Conservation (phyloP, 2,329 filamentous ascomycete species). For the Colletotrichum liriopes region DNA sequence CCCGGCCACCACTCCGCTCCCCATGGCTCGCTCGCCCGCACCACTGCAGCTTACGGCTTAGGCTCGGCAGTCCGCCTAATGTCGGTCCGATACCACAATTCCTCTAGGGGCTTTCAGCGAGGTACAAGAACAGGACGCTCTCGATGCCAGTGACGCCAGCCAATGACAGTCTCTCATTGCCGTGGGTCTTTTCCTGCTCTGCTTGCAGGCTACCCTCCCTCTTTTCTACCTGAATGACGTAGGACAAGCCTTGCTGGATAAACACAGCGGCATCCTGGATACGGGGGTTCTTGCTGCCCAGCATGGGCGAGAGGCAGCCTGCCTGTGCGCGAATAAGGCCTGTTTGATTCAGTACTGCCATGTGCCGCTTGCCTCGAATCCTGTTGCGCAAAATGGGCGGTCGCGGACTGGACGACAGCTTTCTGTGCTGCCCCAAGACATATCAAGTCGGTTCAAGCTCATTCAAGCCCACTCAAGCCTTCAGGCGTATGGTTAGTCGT, state of each 20-base stretch:
- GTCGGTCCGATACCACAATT: conserved; percentile 36
- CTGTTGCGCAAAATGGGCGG: not conserved
- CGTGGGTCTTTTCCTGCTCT: conserved; percentile 21
- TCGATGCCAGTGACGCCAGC: not conserved
- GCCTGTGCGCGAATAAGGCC: not conserved
- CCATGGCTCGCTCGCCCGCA: conserved; percentile 34
- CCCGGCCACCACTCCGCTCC: conserved; percentile 31
- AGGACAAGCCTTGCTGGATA: conserved; percentile 28
- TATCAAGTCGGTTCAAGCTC: conserved; percentile 38
- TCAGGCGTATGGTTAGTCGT: conserved; percentile 16
- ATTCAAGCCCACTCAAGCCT: conserved; percentile 41
- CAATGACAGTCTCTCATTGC: conserved; percentile 10
- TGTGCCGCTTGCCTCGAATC: not conserved
- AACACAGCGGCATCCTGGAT: conserved; percentile 17
- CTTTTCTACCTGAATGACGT: conserved; percentile 36
- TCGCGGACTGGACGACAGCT: too few relatives aligned
- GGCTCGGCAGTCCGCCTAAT: conserved; percentile 40
- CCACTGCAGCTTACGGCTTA: conserved; percentile 34
- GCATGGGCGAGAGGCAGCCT: conserved; percentile 19
- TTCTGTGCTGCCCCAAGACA: conserved; percentile 3
- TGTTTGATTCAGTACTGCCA: not conserved
- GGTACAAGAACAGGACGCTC: conserved; percentile 11
- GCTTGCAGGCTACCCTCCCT: conserved; percentile 37
- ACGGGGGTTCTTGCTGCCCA: conserved; percentile 19
- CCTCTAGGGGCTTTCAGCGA: not conserved